phyloP scores from a whole-genome alignment of 2,329 filamentous ascomycete genomes.

The Ceratocystis cacaofunesta region DNA sequence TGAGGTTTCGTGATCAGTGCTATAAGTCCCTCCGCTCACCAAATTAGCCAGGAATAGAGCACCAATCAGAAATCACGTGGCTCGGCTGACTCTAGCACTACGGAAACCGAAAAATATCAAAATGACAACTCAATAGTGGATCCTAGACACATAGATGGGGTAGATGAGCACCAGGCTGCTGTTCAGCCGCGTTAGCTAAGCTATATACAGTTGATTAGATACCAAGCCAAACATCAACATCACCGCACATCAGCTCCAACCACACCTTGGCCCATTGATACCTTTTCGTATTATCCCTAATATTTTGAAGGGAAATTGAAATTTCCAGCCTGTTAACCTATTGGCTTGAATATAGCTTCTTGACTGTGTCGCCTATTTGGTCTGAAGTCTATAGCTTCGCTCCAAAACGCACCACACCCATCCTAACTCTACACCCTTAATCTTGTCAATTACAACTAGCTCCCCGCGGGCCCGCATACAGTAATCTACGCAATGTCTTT shows the following conservation, averaged over 20 bases:
- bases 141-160: neutral
- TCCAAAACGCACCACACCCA: neutral
- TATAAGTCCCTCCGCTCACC: slow-evolving; percentile 2
- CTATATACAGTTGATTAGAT: neutral
- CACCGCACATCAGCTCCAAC: too few species aligned
- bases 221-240: slow-evolving; percentile 4
- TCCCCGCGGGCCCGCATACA: neutral
- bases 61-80: slow-evolving; percentile 9
- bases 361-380: neutral
- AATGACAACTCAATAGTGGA: neutral
- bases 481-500: slow-evolving; percentile 10
- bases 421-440: neutral
- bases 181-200: slow-evolving; percentile 26
- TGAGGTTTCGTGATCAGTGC: neutral
- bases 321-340: neutral
- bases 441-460: neutral
- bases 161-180: slow-evolving; percentile 25
- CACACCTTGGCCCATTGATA: too few species aligned
- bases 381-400: neutral
- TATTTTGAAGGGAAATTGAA: neutral
- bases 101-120: slow-evolving; percentile 1
- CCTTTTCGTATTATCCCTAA: too few species aligned
- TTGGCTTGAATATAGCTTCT: neutral
- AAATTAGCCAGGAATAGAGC: neutral
- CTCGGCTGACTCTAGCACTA: slow-evolving; percentile 10